Evolutionary conservation across 148 eudicot genomes (phyloP).

Genomic region (Cornus florida): DNA sequence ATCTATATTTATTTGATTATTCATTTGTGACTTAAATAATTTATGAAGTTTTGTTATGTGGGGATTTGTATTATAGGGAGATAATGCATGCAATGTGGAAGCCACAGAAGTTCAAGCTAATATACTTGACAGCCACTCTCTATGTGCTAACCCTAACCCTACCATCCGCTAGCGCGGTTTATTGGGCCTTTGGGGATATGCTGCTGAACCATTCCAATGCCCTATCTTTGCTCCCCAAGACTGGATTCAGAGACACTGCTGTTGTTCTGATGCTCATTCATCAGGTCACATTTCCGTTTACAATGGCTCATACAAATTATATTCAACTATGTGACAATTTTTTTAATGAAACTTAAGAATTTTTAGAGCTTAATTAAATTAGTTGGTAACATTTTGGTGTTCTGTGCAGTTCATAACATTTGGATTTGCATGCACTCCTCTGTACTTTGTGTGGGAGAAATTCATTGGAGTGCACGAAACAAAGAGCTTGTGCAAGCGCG

Average conservation of each 20-base stretch:
- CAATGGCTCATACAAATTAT: neutral
- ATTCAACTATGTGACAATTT: neutral
- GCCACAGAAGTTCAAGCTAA: slow-evolving; percentile 76
- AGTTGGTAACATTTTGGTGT: neutral
- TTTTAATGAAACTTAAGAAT: too few species aligned
- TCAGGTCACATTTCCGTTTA: slow-evolving; percentile 37
- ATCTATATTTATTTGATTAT: neutral
- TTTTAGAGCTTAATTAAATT: too few species aligned
- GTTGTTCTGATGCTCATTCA: slow-evolving; percentile 82
- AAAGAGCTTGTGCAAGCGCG: slow-evolving; percentile 59
- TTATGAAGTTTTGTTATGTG: neutral
- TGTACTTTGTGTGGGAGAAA: slow-evolving; percentile 88
- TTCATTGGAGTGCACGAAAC: slow-evolving; percentile 62
- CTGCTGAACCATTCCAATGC: slow-evolving; percentile 74
- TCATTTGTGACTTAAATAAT: neutral
- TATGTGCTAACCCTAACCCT: slow-evolving; percentile 78
- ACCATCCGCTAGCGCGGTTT: slow-evolving; percentile 82
- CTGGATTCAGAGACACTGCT: slow-evolving; percentile 60
- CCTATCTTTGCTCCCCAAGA: slow-evolving; percentile 65
- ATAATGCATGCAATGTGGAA: slow-evolving; percentile 95
- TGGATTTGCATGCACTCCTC: slow-evolving; percentile 86
- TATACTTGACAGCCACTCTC: slow-evolving; percentile 67
- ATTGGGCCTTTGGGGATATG: slow-evolving; percentile 82
- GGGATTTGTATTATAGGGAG: slow-evolving; percentile 35
- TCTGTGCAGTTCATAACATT: slow-evolving; percentile 72